Base-by-base conservation (phyloP, 352 stramenopile genomes). In the Pelagophyceae sp. region DNA sequence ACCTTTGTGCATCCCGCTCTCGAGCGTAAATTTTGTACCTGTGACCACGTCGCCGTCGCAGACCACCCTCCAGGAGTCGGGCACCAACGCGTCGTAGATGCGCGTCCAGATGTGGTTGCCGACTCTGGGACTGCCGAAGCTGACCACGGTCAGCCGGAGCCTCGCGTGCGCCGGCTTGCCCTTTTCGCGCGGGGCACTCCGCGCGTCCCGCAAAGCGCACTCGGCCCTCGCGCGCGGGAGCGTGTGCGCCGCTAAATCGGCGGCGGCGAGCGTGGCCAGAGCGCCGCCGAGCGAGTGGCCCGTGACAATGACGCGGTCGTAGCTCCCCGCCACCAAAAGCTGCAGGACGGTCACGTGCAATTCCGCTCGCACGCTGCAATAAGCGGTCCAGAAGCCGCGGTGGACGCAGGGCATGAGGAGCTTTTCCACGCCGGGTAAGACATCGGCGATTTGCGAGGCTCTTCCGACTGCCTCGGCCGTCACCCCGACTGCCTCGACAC, bases 301-400 rank as follows among this genome's bases (percentile, higher is more conserved):
- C 5, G 58, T 67, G 58, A 67, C 11, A 33, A 67, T 67, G 58
- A 67, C 58, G 11, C 58, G 58, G 23, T 67, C 58, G 27, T 35
- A 35, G 58, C 31, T 31, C 23, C 29, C 23, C 2, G 1, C 17
- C 35, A 51, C 6, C 17, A 29, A 17, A 3, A 58, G 17, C 35
- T n/a, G 35, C 0, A 17, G 25, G 35, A 74, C 2, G 67, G 67
- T 31, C 5, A 2, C 20, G 27, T 54, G 35, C 15, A 74, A n/a
- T 11, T 27, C 17, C 35, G 35, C 11, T 1, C 67, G 67, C 35
- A 74, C 67, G 35, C 67, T 37, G 35, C 35, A 31, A 37, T 74
- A 74, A 19, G 67, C 67, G 2, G 33, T 15, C 67, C 67, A 74
- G 67, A 74, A 74, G 67, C 67, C 67, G 67, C 31, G 19, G 67